Conservation (phyloP, 1,284 basidiomycete genomes). For the Athelia sp. region DNA sequence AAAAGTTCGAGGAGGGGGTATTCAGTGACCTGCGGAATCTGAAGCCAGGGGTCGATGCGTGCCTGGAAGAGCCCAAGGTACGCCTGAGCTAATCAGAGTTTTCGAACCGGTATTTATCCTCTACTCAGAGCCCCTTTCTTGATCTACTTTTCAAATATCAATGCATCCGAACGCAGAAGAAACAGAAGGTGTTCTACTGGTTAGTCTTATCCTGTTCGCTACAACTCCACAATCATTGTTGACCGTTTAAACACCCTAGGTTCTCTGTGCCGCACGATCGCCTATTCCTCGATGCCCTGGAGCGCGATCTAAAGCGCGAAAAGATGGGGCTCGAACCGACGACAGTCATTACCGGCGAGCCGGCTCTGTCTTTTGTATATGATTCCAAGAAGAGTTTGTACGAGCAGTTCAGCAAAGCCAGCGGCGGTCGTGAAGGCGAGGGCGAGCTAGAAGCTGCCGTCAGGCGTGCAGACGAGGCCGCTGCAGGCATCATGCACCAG, state of each 20-base stretch:
- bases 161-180: constrained; percentile 94
- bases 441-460: constrained; percentile 52
- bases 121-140: constrained; percentile 73
- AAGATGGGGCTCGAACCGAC: constrained; percentile 85
- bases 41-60: constrained; percentile 87
- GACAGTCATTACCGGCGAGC: constrained; percentile 73
- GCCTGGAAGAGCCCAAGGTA: constrained; percentile 90
- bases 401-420: constrained; percentile 74
- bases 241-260: constrained; percentile 29
- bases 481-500: background rate
- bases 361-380: constrained; percentile 78
- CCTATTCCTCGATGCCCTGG: constrained; percentile 91
- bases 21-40: constrained; percentile 89
- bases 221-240: background rate
- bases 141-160: constrained; percentile 92
- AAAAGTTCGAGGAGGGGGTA: constrained; percentile 91
- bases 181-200: constrained; percentile 95
- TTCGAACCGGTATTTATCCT: constrained; percentile 5
- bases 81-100: background rate
- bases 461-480: constrained; percentile 35
- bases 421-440: constrained; percentile 49
- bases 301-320: constrained; percentile 89
- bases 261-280: constrained; percentile 88
- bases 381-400: constrained; percentile 81
- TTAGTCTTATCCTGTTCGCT: constrained; percentile 28